Base-by-base conservation (phyloP, 352 stramenopile species). In the Globisporangium cederbergense region DNA sequence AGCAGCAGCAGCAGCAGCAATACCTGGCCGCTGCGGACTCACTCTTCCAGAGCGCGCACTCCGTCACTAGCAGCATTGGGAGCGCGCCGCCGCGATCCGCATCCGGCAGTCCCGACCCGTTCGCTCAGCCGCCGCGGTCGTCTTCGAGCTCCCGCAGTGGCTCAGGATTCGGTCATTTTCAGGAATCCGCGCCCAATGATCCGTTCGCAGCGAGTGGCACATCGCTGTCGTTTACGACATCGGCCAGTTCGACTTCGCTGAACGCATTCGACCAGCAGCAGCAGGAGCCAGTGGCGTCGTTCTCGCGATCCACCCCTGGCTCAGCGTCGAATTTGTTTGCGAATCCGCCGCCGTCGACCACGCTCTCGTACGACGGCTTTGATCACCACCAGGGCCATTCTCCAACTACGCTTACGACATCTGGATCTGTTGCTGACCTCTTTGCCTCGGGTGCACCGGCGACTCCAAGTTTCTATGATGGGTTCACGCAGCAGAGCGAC, bases 31-130 rank as follows among this genome's bases (percentile, higher is more conserved):
- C 30, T 1, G 51, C 57, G 7, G 69, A 75, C 46, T 69, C 55
- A 20, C 72, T 73, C 57, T 75, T 75, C 65, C 60, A 72, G n/a
- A 62, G 47, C 6, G 25, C 54, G 16, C 42, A 58, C 8, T 20
- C 11, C 13, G n/a, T 56, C 8, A 62, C 36, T n/a, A 61, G 18
- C 63, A 52, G 40, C 49, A 28, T 28, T 28, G 42, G n/a, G 16
- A 30, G 22, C 18, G 51, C 20, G 13, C 16, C 34, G n/a, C 38
- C 59, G 4, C 14, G 47, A 5, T 54, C 30, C 2, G 16, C 50
- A n/a, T 38, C 45, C 18, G 30, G 43, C 14, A 66, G 18, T 11
- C 40, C 65, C 5, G 54, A 65, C 13, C 43, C 51, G 36, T 65
- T 65, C 8, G 28, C 50, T 4, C 50, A 65, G 34, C 58, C 58